Evolutionary conservation across 768 basidiomycete genomes (phyloP), one percentile per base, ranked within the genome.

Genomic region (Boletus sp.): DNA sequence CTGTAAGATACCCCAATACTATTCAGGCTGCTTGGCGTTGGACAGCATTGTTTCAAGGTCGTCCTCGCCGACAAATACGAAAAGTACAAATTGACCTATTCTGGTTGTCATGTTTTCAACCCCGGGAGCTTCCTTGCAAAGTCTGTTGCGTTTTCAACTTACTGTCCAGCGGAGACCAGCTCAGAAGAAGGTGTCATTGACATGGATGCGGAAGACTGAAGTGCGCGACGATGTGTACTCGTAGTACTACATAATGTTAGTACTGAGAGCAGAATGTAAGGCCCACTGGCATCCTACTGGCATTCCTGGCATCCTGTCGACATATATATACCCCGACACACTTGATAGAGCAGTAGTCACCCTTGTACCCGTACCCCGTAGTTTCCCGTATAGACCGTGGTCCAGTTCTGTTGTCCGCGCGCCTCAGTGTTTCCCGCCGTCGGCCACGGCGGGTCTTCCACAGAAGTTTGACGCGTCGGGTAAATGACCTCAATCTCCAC

Each of bases 41-140:
- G 66, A 44, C 29, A 15, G 32, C 21, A 32, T 43, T 25, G 4
- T 50, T 32, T 38, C 27, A 17, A 97, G 94, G 78, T 98, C 19
- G 79, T 98, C 32, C 81, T 99, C 13, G 97, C 97, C 1, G 97
- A 99, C 74, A 94, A 88, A 71, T 97, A 98, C 66, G 95, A 97
- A 68, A 83, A 89, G 44, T 99, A 93, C 70, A 93, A 97, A 64
- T 78, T 97, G 59, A 98, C 95, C 1, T 99, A 99, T 69, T 94
- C 95, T 54, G 93, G 93, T 11, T 98, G 97, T 64, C 97, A 98
- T 72, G 97, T 98, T 27, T 94, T 98, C 79, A 99, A 99, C 69
- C 97, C 97, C 0, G 95, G 97, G 19, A 85, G 88, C 47, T 98
- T 98, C 67, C 77, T 93, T 14, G 84, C 90, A 5, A 87, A 83